Evolutionary conservation across 2,329 filamentous ascomycete genomes (phyloP), one percentile per base, ranked within the genome.

Genomic region (Graphilbum ipis-grandicollis): DNA sequence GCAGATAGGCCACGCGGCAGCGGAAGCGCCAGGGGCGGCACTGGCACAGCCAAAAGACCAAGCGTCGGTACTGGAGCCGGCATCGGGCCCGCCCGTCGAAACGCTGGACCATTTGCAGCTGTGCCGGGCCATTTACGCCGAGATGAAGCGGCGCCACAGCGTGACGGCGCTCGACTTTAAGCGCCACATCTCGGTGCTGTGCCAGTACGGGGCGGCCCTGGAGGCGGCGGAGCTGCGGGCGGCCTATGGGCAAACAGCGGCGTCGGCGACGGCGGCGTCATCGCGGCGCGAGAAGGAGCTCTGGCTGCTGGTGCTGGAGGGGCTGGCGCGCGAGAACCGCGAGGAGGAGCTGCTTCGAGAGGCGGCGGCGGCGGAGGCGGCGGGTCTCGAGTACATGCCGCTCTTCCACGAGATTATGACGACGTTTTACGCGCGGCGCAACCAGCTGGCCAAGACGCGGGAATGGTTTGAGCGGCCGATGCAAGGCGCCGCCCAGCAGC

Each of bases 391-490:
- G 13, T 68, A 63, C 43, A 57, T 59, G 38, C 51, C 56, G 3
- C 46, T 50, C 4, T 51, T 72, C 36, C 66, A 75, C 45, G 52
- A 62, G 39, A 52, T 68, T 25, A 60, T 90, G 51, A 65, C 75
- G 3, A 54, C 53, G 0, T 79, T 78, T 46, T 84, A 76, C 46
- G 69, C 76, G 2, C 52, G 59, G 12, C 63, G 61, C 32, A 59
- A 75, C 44, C 59, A 72, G 33, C 50, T 78, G 4, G 52, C 62
- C n/a, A 66, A 71, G 42, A 75, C 75, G 3, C 75, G 79, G 48
- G 51, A 60, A 12, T 83, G 84, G 71, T 85, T 79, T 47, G 56
- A 66, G 18, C 69, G 67, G 42, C 60, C 67, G 2, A 56, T 75
- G 4, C 48, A 56, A 3, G 48, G 56, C 13, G 51, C 50, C 21